Conservation (phyloP, 2,329 filamentous ascomycete species). For the Orbilia blumenaviensis region DNA sequence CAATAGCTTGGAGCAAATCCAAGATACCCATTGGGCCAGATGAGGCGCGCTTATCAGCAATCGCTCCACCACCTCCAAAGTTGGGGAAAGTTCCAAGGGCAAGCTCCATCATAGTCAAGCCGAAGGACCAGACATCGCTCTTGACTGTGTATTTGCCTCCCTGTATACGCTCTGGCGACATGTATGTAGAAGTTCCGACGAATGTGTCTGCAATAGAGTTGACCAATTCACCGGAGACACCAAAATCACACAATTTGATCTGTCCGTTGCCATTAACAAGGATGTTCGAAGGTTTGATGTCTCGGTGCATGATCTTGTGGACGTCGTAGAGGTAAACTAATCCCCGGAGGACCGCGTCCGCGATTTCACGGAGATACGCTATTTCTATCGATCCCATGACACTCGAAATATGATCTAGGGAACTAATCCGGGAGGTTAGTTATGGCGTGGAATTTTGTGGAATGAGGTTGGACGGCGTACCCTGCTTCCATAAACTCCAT, state of each 20-base stretch:
- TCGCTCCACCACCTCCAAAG: conserved; percentile 77
- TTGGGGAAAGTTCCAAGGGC: conserved; percentile 92
- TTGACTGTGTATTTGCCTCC: conserved; percentile 97
- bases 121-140: conserved; percentile 98
- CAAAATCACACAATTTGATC: conserved; percentile 98
- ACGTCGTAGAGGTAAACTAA: conserved; percentile 94
- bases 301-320: conserved; percentile 98
- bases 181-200: conserved; percentile 97
- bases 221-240: conserved; percentile 96
- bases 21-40: conserved; percentile 88
- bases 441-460: conserved; percentile 18
- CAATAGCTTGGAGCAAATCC: conserved; percentile 95
- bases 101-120: conserved; percentile 92
- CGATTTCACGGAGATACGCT: conserved; percentile 96
- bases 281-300: conserved; percentile 98
- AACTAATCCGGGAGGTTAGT: conserved; percentile 66
- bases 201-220: conserved; percentile 99
- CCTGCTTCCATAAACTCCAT: conserved; percentile 99
- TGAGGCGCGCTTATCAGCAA: conserved; percentile 69
- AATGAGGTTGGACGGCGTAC: conserved; percentile 67
- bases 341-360: conserved; percentile 91
- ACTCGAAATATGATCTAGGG: conserved; percentile 90
- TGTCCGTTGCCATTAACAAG: conserved; percentile 91
- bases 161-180: conserved; percentile 98
- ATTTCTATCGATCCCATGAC: conserved; percentile 95